Evolutionary conservation across 805 yeast species (phyloP).

Genomic region (Clavispora carvajalis): DNA sequence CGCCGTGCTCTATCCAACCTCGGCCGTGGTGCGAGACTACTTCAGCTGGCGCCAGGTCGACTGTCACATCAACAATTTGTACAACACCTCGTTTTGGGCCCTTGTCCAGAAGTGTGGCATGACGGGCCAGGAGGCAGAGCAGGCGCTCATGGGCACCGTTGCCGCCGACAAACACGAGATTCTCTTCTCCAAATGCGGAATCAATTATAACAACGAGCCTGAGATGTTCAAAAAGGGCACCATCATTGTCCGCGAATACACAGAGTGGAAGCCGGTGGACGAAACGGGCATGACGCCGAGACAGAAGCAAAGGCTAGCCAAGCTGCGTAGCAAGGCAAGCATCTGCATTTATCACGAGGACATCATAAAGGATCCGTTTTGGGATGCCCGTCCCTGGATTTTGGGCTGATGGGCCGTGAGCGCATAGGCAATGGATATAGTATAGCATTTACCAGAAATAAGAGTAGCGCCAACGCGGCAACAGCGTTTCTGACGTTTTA

Average conservation of each 20-base stretch:
- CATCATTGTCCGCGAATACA: constrained; percentile 46
- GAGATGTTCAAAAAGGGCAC: constrained; percentile 88
- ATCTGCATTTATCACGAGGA: constrained; percentile 51
- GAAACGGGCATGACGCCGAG: constrained; percentile 27
- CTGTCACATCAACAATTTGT: constrained; percentile 90
- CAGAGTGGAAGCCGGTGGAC: constrained; percentile 12
- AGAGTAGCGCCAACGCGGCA: no score
- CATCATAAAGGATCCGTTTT: constrained; percentile 58
- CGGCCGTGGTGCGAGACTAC: constrained; percentile 63
- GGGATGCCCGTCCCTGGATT: constrained; percentile 45
- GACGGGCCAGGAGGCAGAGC: constrained; percentile 78
- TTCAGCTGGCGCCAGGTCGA: constrained; percentile 95
- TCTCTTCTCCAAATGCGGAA: constrained; percentile 66
- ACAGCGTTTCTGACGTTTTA: no score
- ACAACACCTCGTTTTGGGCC: constrained; percentile 91
- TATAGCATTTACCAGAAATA: no score
- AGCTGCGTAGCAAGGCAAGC: constrained; percentile 43
- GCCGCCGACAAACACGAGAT: constrained; percentile 87
- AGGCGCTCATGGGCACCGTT: constrained; percentile 67
- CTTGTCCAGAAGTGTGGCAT: constrained; percentile 65
- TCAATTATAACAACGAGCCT: constrained; percentile 87
- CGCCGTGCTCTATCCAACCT: constrained; percentile 78
- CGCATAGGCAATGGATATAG: no score
- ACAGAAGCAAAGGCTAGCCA: constrained; percentile 46
- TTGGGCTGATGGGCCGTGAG: no score